Base-by-base conservation (phyloP, 345 rosid genomes). In the Eucalyptus curtisii region DNA sequence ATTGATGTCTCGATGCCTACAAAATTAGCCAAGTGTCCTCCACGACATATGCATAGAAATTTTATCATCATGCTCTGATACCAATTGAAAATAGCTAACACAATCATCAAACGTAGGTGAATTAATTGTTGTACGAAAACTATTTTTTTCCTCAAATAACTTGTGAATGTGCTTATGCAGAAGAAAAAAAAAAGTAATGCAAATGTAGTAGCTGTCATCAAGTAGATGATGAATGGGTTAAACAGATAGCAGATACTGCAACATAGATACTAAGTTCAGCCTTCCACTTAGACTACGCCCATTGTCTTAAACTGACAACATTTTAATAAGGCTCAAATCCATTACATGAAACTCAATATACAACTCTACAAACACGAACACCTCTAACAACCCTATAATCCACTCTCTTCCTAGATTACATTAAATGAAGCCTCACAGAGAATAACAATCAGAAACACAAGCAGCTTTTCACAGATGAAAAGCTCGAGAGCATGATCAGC, bases 1-100 rank as follows among this genome's bases (percentile, higher is more conserved):
- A 40, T 76, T 6, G 27, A 76, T 37, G 3, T 11, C 7, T 0
- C 8, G 2, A 2, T 19, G 7, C 45, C 20, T 10, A 10, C 0
- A 1, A 71, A 71, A 37, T 19, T 71, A 14, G 81, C 45, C 8
- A 5, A 27, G 45, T 71, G 45, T 71, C 45, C 81, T 37, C 14
- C 81, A 71, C 45, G 10, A 71, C 81, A 37, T 71, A 22, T 37
- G 47, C 0, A 76, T 40, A 3, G 14, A 76, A 37, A 20, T 7
- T 71, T 76, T 7, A 19, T 3, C 3, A 20, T 20, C 44, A 20
- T 17, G 7, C 13, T 76, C 1, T 2, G 8, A 20, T 40, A 76
- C 5, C 30, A 40, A 10, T 5, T 6, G 30, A 76, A 37, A 76
- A 20, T 76, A 20, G 47, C 27, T 76, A 20, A 40, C 27, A 20